Percentiles rank a stretch among this genome's conserved stretches.
phyloP scores from a whole-genome alignment of 768 basidiomycete genomes.

The Podaxis carcinomalis region DNA sequence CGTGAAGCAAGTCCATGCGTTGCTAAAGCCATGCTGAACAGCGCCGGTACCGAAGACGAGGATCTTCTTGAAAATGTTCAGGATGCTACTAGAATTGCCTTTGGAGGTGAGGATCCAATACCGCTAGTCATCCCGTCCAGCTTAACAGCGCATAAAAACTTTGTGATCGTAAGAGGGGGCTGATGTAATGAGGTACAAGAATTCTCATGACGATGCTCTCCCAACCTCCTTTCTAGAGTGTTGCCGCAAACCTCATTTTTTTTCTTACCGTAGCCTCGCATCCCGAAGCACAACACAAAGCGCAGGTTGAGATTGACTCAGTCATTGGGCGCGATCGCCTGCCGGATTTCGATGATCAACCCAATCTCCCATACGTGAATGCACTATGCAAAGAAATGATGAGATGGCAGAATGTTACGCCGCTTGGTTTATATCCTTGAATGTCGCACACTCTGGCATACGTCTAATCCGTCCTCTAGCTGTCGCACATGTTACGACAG shows the following conservation, averaged over 20 bases:
- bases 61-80: not conserved
- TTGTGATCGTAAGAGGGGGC: not conserved
- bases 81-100: constrained; percentile 3
- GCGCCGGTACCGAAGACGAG: not conserved
- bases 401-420: constrained; percentile 2
- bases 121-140: not conserved
- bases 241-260: constrained; percentile 9
- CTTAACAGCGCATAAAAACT: not conserved
- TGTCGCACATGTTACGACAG: constrained; percentile 13
- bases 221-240: not conserved
- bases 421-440: not conserved
- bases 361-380: constrained; percentile 13
- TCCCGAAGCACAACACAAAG: constrained; percentile 14
- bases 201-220: not conserved
- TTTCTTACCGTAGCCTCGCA: constrained; percentile 12
- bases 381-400: constrained; percentile 13
- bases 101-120: not conserved
- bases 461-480: not conserved
- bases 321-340: constrained; percentile 13
- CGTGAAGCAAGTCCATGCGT: not conserved
- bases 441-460: not conserved
- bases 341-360: constrained; percentile 12
- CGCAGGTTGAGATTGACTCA: constrained; percentile 15
- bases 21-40: not conserved
- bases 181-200: not conserved